Evolutionary conservation across 2,329 filamentous ascomycete genomes (phyloP), one percentile per base, ranked within the genome.

Genomic region (Dothistroma septosporum): DNA sequence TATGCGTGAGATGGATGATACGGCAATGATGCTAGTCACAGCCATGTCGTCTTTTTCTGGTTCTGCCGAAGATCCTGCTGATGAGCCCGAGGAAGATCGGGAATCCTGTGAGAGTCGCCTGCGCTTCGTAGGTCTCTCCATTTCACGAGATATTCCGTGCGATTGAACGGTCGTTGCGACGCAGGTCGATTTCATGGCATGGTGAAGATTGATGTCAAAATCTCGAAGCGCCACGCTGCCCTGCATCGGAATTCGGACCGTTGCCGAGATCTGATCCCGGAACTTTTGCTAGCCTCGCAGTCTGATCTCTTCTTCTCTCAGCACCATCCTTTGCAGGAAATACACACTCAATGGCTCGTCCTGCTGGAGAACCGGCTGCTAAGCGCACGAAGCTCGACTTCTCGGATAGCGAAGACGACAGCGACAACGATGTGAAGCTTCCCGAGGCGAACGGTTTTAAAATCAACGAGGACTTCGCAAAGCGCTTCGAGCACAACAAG

Each of bases 401-500:
- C 55, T 65, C 22, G 16, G 61, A 63, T 41, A 62, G 63, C 11
- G 69, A 69, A 19, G 64, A 64, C 21, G 65, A 68, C 22, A 65
- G 66, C 22, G 69, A 68, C 22, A 64, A 65, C 22, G 68, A 68
- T 22, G 69, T 70, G 8, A 47, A 64, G 53, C 60, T 71, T 21
- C 50, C 61, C 28, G 56, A 63, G 22, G 19, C 41, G n/a, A 48
- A 63, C n/a, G 61, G 57, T 21, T 69, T 97, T 74, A 92, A 89
- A 74, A 87, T 99, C 76, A 97, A 99, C 76, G 82, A 92, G 74
- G 91, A 95, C 56, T 99, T 88, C 75, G 94, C 94, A 48, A 86
- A 85, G 68, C 84, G 91, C 46, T 97, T 96, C 70, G 94, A 99
- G 76, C 84, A 97, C 78, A 99, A 99, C 79, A 97, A 97, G 80